Evolutionary conservation across 2,329 filamentous ascomycete species (phyloP).

Genomic region (Aspergillus nomiae): DNA sequence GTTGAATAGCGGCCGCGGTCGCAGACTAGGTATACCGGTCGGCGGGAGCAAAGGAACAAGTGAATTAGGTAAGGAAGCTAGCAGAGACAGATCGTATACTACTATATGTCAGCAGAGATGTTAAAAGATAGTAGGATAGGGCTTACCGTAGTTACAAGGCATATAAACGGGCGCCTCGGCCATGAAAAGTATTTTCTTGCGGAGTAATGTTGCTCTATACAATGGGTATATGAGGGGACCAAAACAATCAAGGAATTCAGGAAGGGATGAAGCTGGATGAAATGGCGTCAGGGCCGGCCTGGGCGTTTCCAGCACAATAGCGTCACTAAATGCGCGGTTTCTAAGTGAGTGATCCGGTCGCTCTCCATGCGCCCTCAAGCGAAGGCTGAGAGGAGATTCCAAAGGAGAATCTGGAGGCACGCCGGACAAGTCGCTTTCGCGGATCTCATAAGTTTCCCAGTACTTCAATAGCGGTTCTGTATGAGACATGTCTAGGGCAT

Average conservation of each 20-base stretch:
- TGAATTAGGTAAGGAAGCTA: conserved; percentile 82
- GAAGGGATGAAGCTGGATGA: conserved; percentile 85
- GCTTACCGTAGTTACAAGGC: conserved; percentile 83
- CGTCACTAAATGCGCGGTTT: conserved; percentile 45
- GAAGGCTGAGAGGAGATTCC: conserved; percentile 54
- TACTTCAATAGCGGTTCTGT: conserved; percentile 72
- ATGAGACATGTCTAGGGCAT: conserved; percentile 67
- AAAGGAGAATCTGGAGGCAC: conserved; percentile 50
- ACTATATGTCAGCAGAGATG: conserved; percentile 25
- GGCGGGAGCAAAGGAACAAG: conserved; percentile 69
- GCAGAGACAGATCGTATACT: conserved; percentile 94
- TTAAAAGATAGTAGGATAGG: conserved; percentile 9
- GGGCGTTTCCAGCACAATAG: conserved; percentile 41
- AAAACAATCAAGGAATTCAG: conserved; percentile 75
- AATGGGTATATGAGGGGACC: conserved; percentile 91
- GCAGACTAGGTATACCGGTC: conserved; percentile 60
- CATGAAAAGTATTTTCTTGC: conserved; percentile 85
- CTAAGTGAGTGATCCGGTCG: conserved; percentile 32
- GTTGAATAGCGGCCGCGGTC: conserved; percentile 83
- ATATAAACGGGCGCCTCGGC: conserved; percentile 82
- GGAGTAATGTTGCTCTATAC: conserved; percentile 79
- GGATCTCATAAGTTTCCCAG: conserved; percentile 62
- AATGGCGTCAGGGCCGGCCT: conserved; percentile 68
- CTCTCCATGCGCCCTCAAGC: conserved; percentile 56
- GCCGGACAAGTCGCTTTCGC: conserved; percentile 40